Percentiles rank a stretch among this genome's conserved stretches.
phyloP scores from a whole-genome alignment of 352 stramenopile genomes.

The Phytophthora hybrid region DNA sequence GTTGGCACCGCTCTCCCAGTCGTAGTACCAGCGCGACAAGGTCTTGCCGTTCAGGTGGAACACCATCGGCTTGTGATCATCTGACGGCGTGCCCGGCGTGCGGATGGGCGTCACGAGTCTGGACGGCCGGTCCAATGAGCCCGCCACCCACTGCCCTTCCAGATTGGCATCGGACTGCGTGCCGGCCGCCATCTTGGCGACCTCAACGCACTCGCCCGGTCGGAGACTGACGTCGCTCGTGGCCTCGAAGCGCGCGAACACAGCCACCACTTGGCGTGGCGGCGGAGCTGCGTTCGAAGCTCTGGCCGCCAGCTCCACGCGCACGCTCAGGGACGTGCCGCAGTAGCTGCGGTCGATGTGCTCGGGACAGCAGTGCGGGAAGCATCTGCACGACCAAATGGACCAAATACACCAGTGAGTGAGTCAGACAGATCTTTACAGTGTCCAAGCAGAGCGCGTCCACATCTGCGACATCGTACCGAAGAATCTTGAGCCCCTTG shows the following conservation, averaged over 20 bases:
- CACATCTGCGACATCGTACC: neutral
- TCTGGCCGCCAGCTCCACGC: slow-evolving; percentile 22
- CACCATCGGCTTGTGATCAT: slow-evolving; percentile 35
- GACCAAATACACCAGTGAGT: neutral
- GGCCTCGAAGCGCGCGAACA: slow-evolving; percentile 33
- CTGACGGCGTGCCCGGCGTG: slow-evolving; percentile 7
- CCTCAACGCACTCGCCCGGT: slow-evolving; percentile 26
- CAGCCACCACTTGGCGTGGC: neutral
- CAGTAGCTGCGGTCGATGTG: slow-evolving; percentile 70
- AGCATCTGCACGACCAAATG: slow-evolving; percentile 23
- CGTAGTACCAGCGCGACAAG: slow-evolving; percentile 60
- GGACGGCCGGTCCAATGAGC: slow-evolving; percentile 44
- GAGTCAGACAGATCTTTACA: neutral
- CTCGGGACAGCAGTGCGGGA: slow-evolving; percentile 63
- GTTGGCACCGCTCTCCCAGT: slow-evolving; percentile 67
- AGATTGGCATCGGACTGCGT: slow-evolving; percentile 58
- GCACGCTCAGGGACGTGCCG: slow-evolving; percentile 51
- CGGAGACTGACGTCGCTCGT: slow-evolving; percentile 22
- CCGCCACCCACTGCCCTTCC: slow-evolving; percentile 57
- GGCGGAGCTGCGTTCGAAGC: neutral
- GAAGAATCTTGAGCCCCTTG: slow-evolving; percentile 64
- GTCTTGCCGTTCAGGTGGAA: slow-evolving; percentile 61
- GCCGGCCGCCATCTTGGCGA: slow-evolving; percentile 30
- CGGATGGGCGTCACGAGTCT: slow-evolving; percentile 24
- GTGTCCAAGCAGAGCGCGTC: too few species aligned